Conservation (phyloP, 1,284 basidiomycete genomes). For the Violaceomyces palustris region DNA sequence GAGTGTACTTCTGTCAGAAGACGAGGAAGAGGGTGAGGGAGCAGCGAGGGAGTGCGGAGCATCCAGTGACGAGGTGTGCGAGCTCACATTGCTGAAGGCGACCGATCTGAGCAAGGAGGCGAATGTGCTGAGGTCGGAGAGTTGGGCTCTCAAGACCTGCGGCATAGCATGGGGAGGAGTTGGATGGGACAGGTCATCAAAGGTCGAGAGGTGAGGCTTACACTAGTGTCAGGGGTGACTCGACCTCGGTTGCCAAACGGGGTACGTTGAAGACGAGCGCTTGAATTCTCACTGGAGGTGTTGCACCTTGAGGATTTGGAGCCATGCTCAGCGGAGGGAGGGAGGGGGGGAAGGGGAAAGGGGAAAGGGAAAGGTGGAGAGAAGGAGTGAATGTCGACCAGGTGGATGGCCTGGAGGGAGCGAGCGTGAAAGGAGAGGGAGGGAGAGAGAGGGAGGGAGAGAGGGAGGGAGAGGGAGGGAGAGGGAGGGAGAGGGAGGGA, state of each 20-base stretch:
- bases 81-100: conserved; percentile 12
- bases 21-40: not conserved
- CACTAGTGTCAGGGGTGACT: too few relatives aligned
- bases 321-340: too few relatives aligned
- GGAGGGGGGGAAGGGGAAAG: conserved; percentile 1
- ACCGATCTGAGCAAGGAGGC: conserved; percentile 28
- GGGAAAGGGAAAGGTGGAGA: not conserved
- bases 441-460: conserved; percentile 1
- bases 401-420: not conserved
- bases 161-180: too few relatives aligned
- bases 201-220: too few relatives aligned
- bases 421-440: not conserved
- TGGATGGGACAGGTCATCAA: too few relatives aligned
- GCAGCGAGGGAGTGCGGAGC: not conserved
- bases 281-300: too few relatives aligned
- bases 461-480: conserved; percentile 2
- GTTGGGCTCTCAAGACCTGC: conserved; percentile 10
- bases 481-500: not conserved
- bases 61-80: too few relatives aligned
- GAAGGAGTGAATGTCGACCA: not conserved
- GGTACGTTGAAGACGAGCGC: too few relatives aligned
- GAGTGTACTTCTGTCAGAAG: not conserved
- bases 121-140: conserved; percentile 25
- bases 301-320: too few relatives aligned
- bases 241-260: too few relatives aligned